Evolutionary conservation across 257 asterid genomes (phyloP).

Genomic region (Solanum okadae): DNA sequence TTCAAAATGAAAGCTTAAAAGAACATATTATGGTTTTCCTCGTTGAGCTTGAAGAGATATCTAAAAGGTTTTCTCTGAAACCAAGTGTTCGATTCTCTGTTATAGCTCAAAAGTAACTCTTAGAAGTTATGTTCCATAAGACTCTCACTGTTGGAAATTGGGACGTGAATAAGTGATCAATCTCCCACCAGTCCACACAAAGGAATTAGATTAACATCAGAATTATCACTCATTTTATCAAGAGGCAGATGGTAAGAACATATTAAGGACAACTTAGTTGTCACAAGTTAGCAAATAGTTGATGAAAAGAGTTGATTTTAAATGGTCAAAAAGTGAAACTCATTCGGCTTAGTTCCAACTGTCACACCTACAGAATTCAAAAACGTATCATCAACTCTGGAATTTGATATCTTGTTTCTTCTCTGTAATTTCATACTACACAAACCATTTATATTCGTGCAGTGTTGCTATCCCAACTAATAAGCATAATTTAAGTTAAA

Average conservation of each 20-base stretch:
- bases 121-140: background rate
- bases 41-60: background rate
- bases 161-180: background rate
- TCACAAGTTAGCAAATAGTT: background rate
- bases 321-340: background rate
- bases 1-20: background rate
- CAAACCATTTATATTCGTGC: background rate
- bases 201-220: background rate
- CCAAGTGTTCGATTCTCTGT: background rate
- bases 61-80: background rate
- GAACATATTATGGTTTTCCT: background rate
- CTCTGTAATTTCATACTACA: background rate
- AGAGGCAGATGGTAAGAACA: background rate
- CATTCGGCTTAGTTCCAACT: background rate
- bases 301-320: background rate
- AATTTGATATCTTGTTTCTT: background rate
- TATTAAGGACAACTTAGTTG: background rate
- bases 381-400: background rate
- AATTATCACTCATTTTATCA: background rate
- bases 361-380: background rate
- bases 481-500: background rate
- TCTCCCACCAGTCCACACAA: background rate
- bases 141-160: background rate
- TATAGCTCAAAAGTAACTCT: background rate
- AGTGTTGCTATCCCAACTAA: background rate